Percentiles rank a stretch among this genome's conserved stretches.
Evolutionary conservation across 164 flowering plant genomes (phyloP).

Genomic region (Paratinospora sagittata): DNA sequence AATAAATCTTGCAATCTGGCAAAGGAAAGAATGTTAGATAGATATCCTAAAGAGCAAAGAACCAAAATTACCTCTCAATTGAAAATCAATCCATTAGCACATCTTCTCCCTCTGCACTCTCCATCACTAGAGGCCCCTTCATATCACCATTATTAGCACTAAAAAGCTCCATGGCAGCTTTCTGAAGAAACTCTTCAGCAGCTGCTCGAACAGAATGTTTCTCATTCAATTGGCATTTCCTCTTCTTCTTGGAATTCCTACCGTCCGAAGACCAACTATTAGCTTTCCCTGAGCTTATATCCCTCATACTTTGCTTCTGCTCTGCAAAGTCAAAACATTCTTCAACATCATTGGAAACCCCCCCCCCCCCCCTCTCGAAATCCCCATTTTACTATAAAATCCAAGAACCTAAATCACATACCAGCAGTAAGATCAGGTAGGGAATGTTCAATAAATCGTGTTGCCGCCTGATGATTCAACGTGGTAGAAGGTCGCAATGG

Average conservation of each 20-base stretch:
- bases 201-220: slow-evolving; percentile 61
- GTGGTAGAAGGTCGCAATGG: slow-evolving; percentile 76
- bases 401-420: slow-evolving; percentile 19
- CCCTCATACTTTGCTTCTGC: slow-evolving; percentile 72
- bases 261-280: slow-evolving; percentile 33
- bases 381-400: neutral
- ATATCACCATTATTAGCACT: slow-evolving; percentile 46
- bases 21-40: neutral
- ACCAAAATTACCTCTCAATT: neutral
- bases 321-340: slow-evolving; percentile 32
- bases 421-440: slow-evolving; percentile 88
- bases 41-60: neutral
- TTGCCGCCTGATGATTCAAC: slow-evolving; percentile 73
- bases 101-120: slow-evolving; percentile 41
- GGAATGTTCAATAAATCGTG: slow-evolving; percentile 91
- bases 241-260: slow-evolving; percentile 48
- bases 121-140: slow-evolving; percentile 61
- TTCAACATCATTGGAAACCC: slow-evolving; percentile 6
- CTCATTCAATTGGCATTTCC: slow-evolving; percentile 54
- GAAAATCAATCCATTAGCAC: slow-evolving; percentile 20
- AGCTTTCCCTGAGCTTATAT: slow-evolving; percentile 45
- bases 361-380: no score
- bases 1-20: neutral
- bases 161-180: slow-evolving; percentile 78
- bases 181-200: slow-evolving; percentile 84